Conservation (phyloP, 176 grass and related monocot genomes). For the Aegilops sharonensis region DNA sequence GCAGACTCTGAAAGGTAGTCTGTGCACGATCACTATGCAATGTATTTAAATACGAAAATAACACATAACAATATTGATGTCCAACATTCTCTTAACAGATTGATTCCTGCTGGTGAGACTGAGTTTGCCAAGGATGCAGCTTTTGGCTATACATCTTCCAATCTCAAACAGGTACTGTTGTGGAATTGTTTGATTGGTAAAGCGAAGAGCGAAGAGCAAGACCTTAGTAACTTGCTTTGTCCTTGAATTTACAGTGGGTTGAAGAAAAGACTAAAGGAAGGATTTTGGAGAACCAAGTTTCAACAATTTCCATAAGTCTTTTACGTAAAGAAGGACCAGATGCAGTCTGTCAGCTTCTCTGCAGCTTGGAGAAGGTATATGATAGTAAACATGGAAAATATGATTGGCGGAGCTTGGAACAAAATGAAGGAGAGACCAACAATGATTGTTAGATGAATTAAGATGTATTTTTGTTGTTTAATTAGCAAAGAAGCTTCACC, state of each 20-base stretch:
- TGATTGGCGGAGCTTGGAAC: not conserved
- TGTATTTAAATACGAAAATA: conserved; percentile 28
- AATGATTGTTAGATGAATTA: not conserved
- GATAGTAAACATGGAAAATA: not conserved
- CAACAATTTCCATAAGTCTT: conserved; percentile 85
- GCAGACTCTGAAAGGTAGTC: conserved; percentile 76
- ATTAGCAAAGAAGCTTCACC: not conserved
- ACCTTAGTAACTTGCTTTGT: conserved; percentile 18
- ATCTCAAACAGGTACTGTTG: conserved; percentile 87
- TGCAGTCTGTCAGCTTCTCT: conserved; percentile 77
- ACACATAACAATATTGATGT: conserved; percentile 23
- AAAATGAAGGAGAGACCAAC: not conserved
- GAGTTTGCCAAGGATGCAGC: conserved; percentile 93
- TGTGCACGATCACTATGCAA: conserved; percentile 11
- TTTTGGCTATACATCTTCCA: conserved; percentile 96
- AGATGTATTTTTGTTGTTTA: not conserved
- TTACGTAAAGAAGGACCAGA: conserved; percentile 79
- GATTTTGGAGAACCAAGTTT: conserved; percentile 57
- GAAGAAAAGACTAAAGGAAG: conserved; percentile 88
- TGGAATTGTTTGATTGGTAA: not conserved
- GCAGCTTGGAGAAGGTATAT: conserved; percentile 64
- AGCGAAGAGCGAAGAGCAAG: not conserved
- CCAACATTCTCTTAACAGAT: conserved; percentile 51
- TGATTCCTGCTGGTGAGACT: conserved; percentile 92
- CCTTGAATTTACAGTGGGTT: conserved; percentile 73